phyloP scores from a whole-genome alignment of 73 alveolate genomes.

The Paramecium sexaurelia region DNA sequence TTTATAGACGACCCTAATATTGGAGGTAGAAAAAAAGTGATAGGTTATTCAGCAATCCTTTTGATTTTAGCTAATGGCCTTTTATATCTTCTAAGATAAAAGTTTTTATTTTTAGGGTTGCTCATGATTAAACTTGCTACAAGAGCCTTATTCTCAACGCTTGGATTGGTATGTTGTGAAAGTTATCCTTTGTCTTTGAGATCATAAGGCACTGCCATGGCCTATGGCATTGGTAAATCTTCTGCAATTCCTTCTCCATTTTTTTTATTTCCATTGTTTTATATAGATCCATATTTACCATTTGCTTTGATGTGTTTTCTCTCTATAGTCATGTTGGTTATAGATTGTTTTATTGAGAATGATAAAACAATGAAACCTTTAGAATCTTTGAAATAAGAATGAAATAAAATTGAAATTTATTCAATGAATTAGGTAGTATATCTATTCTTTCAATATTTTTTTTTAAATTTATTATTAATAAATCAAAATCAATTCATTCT shows the following conservation, averaged over 20 bases:
- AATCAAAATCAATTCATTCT: too few relatives aligned
- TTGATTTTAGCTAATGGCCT: not conserved
- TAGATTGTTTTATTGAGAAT: not conserved
- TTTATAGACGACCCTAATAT: slow-evolving; percentile 5
- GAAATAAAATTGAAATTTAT: too few relatives aligned
- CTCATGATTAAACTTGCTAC: slow-evolving; percentile 21
- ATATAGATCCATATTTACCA: slow-evolving; percentile 31
- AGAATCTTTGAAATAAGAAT: slow-evolving; percentile 8
- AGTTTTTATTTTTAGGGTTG: not conserved
- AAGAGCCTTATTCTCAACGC: slow-evolving; percentile 4
- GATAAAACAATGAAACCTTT: slow-evolving; percentile 43
- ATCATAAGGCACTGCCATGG: slow-evolving; percentile 24
- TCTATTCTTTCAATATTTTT: too few relatives aligned
- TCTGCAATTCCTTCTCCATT: slow-evolving; percentile 36
- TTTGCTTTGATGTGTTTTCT: not conserved
- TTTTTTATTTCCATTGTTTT: slow-evolving; percentile 26
- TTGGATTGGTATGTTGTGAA: not conserved
- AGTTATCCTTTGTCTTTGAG: slow-evolving; percentile 19
- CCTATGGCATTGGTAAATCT: slow-evolving; percentile 17
- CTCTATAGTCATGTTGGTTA: not conserved
- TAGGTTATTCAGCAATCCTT: not conserved
- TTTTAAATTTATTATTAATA: too few relatives aligned
- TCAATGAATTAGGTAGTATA: too few relatives aligned
- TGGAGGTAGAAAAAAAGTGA: slow-evolving; percentile 26
- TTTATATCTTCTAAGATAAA: not conserved